Percentiles rank a stretch among this genome's conserved stretches.
These are phyloP conservation scores for Phytopythium oedochilum DNA, from an alignment of 352 stramenopile genomes.

Conservation along the genomic window DNA sequence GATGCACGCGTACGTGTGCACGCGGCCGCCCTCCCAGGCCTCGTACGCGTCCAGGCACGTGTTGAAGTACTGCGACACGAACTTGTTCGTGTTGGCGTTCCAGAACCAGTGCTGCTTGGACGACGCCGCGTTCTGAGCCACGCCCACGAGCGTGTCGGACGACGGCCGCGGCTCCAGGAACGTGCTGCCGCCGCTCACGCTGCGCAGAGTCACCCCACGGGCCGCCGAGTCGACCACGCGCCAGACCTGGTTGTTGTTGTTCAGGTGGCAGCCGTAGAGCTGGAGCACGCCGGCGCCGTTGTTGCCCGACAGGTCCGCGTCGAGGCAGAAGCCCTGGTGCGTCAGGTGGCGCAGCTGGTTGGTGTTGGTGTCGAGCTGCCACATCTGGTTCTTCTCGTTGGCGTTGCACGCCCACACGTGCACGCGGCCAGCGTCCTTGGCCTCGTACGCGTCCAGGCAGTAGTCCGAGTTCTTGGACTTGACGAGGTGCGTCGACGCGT, in stretches of 20 bases:
- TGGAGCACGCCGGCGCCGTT: constrained; percentile 25
- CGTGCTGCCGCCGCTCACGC: constrained; percentile 12
- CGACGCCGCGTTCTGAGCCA: constrained; percentile 6
- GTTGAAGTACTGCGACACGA: constrained; percentile 39
- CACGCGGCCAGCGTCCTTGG: constrained; percentile 39
- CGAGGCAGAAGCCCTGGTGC: constrained; percentile 53
- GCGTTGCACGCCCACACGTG: constrained; percentile 33
- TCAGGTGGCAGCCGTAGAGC: constrained; percentile 22
- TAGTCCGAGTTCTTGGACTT: constrained; percentile 35
- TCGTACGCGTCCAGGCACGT: constrained; percentile 65
- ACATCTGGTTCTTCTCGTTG: constrained; percentile 41
- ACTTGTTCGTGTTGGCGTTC: constrained; percentile 29
- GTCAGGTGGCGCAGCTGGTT: constrained; percentile 40
- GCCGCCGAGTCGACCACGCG: constrained; percentile 3
- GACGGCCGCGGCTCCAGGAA: constrained; percentile 24
- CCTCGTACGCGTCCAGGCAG: constrained; percentile 62
- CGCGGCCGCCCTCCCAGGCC: constrained; percentile 35
- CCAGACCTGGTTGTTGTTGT: constrained; percentile 62
- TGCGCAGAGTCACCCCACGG: constrained; percentile 23
- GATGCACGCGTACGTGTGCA: constrained; percentile 58
- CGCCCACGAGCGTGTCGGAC: constrained; percentile 25
- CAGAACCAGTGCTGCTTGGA: constrained; percentile 43
- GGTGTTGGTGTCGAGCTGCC: constrained; percentile 26
- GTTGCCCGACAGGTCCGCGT: constrained; percentile 37
- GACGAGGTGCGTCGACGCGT: constrained; percentile 30